Evolutionary conservation across 495 filamentous ascomycete genomes (phyloP), one percentile per base, ranked within the genome.

Genomic region (Podospora pseudopauciseta): DNA sequence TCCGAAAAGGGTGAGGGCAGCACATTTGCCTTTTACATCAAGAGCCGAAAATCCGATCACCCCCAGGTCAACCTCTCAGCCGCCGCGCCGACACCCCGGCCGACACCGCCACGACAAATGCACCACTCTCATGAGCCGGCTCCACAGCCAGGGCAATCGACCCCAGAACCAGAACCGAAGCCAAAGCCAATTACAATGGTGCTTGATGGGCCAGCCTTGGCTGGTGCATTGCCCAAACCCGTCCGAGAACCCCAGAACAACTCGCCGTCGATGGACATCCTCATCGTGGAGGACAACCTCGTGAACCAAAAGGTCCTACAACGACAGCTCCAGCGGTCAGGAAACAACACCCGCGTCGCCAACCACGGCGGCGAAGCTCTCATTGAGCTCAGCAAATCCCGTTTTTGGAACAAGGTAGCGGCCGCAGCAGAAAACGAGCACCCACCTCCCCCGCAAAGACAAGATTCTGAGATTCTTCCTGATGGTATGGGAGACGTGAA

Each of bases 201-300:
- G 18, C 61, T 63, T 11, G 61, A 63, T 6, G 61, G 30, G 34
- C 61, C 66, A 23, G 20, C 55, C 18, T 58, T 57, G 16, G 30
- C 56, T n/a, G 4, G 15, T 56, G 9, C 55, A 4, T 23, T 49
- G 20, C 63, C 62, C 26, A 27, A 39, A 5, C 61, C 61, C 2
- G 13, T 28, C 65, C 58, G 26, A 15, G 60, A 67, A 23, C 60
- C 23, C n/a, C 27, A 53, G 27, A 63, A 57, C 16, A 44, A 19
- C 18, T 34, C 11, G 23, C 68, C 27, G 26, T 70, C 77, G 9
- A 75, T 81, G 28, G 81, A 85, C 56, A 78, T 86, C 5, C 83
- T 95, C 3, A 87, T 96, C 19, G 92, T 95, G 0, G 92, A 96
- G 76, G 92, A 94, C 74, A 95, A 96, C 70, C 74, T 92, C 4